Conservation (phyloP, 345 rosid species). For the Moricandia arvensis region DNA sequence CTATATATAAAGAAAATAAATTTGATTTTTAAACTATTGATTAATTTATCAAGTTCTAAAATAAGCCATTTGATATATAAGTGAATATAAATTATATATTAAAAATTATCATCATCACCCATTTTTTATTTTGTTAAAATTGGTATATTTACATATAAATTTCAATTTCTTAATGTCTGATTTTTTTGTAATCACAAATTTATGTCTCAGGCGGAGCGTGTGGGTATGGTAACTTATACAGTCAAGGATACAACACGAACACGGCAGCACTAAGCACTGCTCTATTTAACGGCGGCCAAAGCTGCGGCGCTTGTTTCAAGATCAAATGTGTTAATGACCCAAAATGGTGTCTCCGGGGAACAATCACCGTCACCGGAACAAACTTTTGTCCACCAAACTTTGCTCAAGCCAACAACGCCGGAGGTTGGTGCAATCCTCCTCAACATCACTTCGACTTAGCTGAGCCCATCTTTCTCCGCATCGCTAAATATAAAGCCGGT, state of each 20-base stretch:
- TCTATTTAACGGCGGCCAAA: conserved; percentile 65
- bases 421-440: conserved; percentile 91
- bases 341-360: conserved; percentile 63
- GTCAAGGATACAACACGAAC: conserved; percentile 73
- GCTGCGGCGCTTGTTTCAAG: conserved; percentile 79
- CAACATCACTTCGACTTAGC: conserved; percentile 75
- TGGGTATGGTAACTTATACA: conserved; percentile 72
- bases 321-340: conserved; percentile 55
- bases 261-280: conserved; percentile 88
- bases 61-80: too few species aligned
- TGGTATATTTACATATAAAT: too few species aligned
- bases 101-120: too few species aligned
- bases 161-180: too few species aligned
- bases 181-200: too few species aligned
- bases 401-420: conserved; percentile 65
- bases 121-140: too few species aligned
- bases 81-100: too few species aligned
- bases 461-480: conserved; percentile 75
- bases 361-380: conserved; percentile 69
- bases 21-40: too few species aligned
- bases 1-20: not conserved
- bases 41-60: too few species aligned
- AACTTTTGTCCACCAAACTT: conserved; percentile 81
- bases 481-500: conserved; percentile 74
- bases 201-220: conserved; percentile 68